phyloP scores from a whole-genome alignment of 192 early-diverging fungal genomes.

The Lobosporangium transversale region DNA sequence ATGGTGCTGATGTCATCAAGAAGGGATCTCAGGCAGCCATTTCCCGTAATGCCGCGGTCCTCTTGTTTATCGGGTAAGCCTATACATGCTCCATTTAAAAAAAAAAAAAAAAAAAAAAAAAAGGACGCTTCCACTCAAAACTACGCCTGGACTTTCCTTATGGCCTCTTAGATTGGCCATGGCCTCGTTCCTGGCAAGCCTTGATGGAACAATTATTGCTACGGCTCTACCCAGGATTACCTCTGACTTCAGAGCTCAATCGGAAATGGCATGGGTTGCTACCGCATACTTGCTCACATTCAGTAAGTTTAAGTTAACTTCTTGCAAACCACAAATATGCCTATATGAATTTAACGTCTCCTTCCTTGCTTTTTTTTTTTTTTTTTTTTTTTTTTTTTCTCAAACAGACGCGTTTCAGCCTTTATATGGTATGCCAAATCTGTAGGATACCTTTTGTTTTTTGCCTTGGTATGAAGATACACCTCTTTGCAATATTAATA shows the following conservation, averaged over 20 bases:
- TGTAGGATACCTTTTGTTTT: neutral
- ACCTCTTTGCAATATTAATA: too few relatives aligned
- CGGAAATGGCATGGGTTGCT: conserved; percentile 82
- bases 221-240: conserved; percentile 68
- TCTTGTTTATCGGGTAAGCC: conserved; percentile 32
- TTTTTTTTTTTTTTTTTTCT: too few relatives aligned
- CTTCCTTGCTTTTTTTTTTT: too few relatives aligned
- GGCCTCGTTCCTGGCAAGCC: conserved; percentile 64
- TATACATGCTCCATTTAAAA: neutral
- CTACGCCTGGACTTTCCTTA: neutral
- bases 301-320: conserved; percentile 4
- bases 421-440: conserved; percentile 17
- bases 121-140: neutral
- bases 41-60: conserved; percentile 15
- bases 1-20: neutral
- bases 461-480: too few relatives aligned
- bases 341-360: neutral
- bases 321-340: neutral
- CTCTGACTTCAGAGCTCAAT: conserved; percentile 65
- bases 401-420: conserved; percentile 29
- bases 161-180: conserved; percentile 42
- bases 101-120: neutral
- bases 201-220: conserved; percentile 71
- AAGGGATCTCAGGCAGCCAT: conserved; percentile 10
- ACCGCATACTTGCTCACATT: conserved; percentile 70